phyloP scores from a whole-genome alignment of 805 yeast genomes.

The Saccharomycopsis olivae region DNA sequence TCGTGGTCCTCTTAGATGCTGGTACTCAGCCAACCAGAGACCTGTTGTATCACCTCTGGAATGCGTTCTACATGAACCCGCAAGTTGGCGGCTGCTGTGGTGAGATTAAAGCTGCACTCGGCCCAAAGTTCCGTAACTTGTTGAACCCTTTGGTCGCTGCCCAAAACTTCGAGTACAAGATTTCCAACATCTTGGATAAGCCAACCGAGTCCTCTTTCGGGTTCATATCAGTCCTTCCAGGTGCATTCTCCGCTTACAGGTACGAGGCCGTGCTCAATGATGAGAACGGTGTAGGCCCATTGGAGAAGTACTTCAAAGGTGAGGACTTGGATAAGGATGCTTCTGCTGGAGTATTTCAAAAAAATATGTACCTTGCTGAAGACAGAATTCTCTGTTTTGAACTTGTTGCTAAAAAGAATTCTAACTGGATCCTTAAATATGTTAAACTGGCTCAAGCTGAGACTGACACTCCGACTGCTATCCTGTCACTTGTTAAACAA shows the following conservation, averaged over 20 bases:
- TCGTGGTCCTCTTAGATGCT: constrained; percentile 80
- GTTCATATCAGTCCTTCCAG: constrained; percentile 87
- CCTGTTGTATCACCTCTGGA: constrained; percentile 85
- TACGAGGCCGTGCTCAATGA: constrained; percentile 63
- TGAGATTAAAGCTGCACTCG: constrained; percentile 81
- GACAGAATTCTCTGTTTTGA: constrained; percentile 94
- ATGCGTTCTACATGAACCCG: constrained; percentile 61
- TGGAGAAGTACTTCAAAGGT: constrained; percentile 86
- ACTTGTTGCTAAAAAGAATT: constrained; percentile 70
- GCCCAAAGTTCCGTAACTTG: constrained; percentile 43
- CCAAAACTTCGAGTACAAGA: constrained; percentile 93
- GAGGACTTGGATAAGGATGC: constrained; percentile 63
- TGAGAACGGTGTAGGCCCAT: constrained; percentile 69
- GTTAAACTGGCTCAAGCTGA: constrained; percentile 85
- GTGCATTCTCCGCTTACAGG: constrained; percentile 93
- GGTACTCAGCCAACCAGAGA: constrained; percentile 87
- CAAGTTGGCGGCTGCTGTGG: constrained; percentile 98
- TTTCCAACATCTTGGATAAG: constrained; percentile 88
- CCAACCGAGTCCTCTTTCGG: constrained; percentile 95
- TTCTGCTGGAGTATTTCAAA: constrained; percentile 75
- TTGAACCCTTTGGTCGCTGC: constrained; percentile 89
- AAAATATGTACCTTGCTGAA: constrained; percentile 96
- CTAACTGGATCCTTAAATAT: constrained; percentile 71
- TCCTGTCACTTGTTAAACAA: constrained; percentile 82
- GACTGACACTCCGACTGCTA: constrained; percentile 88